Evolutionary conservation across 2,329 filamentous ascomycete species (phyloP).

Genomic region (Spiromastix sp.): DNA sequence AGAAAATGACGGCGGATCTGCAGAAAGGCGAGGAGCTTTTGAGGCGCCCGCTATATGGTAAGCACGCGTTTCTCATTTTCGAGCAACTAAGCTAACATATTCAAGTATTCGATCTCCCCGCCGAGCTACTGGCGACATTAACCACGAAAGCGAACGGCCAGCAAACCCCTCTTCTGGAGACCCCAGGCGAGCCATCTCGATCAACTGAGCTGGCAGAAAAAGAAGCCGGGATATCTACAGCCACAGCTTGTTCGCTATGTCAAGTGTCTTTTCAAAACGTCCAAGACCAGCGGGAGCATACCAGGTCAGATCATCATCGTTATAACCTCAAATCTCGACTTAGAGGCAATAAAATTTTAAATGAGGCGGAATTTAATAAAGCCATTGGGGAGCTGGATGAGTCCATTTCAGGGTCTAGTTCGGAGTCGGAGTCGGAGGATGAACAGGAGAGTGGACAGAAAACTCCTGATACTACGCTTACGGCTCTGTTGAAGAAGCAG

Average conservation of each 20-base stretch:
- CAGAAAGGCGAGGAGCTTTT: constrained; percentile 28
- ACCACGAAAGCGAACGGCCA: constrained; percentile 42
- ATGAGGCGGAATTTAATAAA: constrained; percentile 76
- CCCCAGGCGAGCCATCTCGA: constrained; percentile 16
- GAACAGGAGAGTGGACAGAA: constrained; percentile 35
- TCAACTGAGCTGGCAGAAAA: constrained; percentile 21
- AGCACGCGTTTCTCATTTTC: no score
- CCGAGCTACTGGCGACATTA: constrained; percentile 60
- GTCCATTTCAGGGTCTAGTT: constrained; percentile 72
- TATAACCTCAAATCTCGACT: constrained; percentile 94
- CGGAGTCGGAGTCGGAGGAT: constrained; percentile 57
- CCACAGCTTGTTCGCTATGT: constrained; percentile 76
- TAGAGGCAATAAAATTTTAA: constrained; percentile 59
- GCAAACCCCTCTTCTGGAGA: constrained; percentile 18
- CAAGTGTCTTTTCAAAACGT: constrained; percentile 59
- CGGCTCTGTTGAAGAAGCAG: constrained; percentile 70
- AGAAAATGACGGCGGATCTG: constrained; percentile 14
- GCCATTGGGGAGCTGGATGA: constrained; percentile 80
- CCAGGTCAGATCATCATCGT: constrained; percentile 80
- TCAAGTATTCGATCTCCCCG: constrained; percentile 77
- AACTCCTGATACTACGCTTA: constrained; percentile 45
- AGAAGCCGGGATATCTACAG: constrained; percentile 35
- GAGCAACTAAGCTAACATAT: no score
- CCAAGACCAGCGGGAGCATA: constrained; percentile 73
- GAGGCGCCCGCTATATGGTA: constrained; percentile 42